Base-by-base conservation (phyloP, 2,329 filamentous ascomycete species). In the Verticillium isaacii region DNA sequence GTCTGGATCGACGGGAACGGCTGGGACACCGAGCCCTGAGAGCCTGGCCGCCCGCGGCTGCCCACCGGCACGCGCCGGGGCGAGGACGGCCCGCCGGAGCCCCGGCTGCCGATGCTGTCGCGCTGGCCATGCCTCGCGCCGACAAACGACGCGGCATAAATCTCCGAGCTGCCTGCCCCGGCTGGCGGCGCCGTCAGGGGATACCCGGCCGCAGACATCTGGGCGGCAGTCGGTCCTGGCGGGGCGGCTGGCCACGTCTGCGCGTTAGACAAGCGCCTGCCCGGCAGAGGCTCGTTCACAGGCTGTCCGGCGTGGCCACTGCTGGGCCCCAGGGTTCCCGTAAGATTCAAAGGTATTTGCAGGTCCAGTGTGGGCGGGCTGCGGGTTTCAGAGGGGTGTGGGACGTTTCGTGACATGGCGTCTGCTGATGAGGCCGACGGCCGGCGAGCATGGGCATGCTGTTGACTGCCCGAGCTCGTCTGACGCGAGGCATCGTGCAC, bases 191-290 rank as follows among this genome's bases (percentile, higher is more conserved):
- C 78, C 9, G 80, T 80, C 60, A 73, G 76, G 1, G 80, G 77
- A 64, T 79, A 77, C 4, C 72, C 75, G 15, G 63, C 58, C 2
- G 45, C 11, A 25, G 45, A 23, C 8, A 12, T 52, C 19, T 5
- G 67, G 59, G 32, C 63, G 57, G 25, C 61, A 68, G 37, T 71
- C 25, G 36, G 45, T 32, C 25, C 29, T 12, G 32, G 71, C 15
- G 71, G 70, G 23, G 66, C 70, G 19, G 72, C 74, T 29, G 83
- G 82, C 82, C 83, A 85, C 9, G 82, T 84, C 64, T 72, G 72
- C 14, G 76, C 71, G 63, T 74, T 77, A 19, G 74, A 75, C 32
- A 74, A 56, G 19, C 72, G 70, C 63, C 68, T 72, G 65, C 69
- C 6, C 65, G 57, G 56, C 9, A 61, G 8, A n/a, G 57, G 37